These are phyloP conservation scores for Astrephomene gubernaculifera DNA, from an alignment of 139 green algal species.

Conservation along the genomic window DNA sequence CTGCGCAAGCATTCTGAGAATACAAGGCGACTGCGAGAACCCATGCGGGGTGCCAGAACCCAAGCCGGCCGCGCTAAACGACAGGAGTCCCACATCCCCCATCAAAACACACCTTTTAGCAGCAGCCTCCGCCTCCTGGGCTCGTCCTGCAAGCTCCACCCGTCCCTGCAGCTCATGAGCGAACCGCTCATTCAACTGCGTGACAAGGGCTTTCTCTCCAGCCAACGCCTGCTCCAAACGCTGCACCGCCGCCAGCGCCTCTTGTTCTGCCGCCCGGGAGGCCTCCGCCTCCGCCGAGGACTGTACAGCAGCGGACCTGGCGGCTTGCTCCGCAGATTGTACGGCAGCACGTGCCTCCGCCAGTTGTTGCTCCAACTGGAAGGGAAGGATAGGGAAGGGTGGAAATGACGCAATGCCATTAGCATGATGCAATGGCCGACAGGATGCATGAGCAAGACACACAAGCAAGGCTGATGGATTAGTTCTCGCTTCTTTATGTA, in stretches of 20 bases:
- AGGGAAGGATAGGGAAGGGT: no score
- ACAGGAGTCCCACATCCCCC: no score
- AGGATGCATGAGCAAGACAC: no score
- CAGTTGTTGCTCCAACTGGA: slow-evolving; percentile 7
- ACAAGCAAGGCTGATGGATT: no score
- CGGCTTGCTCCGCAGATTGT: neutral
- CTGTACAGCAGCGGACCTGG: neutral
- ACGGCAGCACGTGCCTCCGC: neutral
- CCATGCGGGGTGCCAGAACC: no score
- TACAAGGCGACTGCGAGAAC: no score
- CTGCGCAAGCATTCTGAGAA: no score
- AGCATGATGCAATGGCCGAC: no score
- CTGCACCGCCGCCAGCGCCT: slow-evolving; percentile 3
- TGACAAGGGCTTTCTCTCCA: neutral
- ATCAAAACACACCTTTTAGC: no score
- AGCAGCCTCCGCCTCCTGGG: neutral
- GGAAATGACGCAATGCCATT: no score
- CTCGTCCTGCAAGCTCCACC: neutral
- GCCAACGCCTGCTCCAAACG: neutral
- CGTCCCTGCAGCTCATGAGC: neutral
- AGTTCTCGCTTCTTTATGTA: no score
- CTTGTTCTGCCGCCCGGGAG: neutral
- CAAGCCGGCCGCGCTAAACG: no score
- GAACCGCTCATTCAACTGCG: neutral
- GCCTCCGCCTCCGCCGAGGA: neutral